Evolutionary conservation across 257 asterid genomes (phyloP), one percentile per base, ranked within the genome.

Genomic region (Solanum arcanum): DNA sequence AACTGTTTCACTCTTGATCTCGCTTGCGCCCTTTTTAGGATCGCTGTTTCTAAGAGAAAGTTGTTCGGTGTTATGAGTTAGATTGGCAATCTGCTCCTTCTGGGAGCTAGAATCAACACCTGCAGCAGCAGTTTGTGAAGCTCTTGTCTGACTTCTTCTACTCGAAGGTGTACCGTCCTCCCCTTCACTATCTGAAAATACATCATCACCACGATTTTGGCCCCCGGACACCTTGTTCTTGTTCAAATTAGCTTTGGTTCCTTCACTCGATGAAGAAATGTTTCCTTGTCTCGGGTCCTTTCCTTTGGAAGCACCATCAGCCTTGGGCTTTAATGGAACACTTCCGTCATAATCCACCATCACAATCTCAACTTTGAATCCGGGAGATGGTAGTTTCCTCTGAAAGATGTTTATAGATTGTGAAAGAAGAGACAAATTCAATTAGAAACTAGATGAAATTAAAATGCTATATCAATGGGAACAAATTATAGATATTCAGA

Each of bases 351-450:
- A 94, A 82, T 95, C 98, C 90, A 93, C 90, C 98, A 97, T 94
- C 89, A 95, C 98, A 25, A 95, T 93, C 90, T 95, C 99, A 41
- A 95, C 95, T 84, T 94, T 92, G 90, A 97, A 97, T 85, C 98
- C 99, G 5, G 99, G 98, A 88, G 99, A 90, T 33, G 98, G 99
- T 89, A 97, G 88, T 89, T 97, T 97, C 90, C 99, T 97, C 99
- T 97, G 94, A 92, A 89, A 60, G 85, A 44, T 12, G 46, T 82
- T 75, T 87, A 64, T 87, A 68, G 46, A 35, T 25, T 44, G 35
- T 15, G 29, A 33, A 78, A 81, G 73, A 66, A 80, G 44, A 49
- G 41, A 31, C 69, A 49, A 77, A 77, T 49, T 52, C 46, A 80
- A 5, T 80, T 80, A 80, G 44, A 49, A 31, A 52, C 42, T 49